Base-by-base conservation (phyloP, 768 basidiomycete genomes). In the Boletus coccyginus region DNA sequence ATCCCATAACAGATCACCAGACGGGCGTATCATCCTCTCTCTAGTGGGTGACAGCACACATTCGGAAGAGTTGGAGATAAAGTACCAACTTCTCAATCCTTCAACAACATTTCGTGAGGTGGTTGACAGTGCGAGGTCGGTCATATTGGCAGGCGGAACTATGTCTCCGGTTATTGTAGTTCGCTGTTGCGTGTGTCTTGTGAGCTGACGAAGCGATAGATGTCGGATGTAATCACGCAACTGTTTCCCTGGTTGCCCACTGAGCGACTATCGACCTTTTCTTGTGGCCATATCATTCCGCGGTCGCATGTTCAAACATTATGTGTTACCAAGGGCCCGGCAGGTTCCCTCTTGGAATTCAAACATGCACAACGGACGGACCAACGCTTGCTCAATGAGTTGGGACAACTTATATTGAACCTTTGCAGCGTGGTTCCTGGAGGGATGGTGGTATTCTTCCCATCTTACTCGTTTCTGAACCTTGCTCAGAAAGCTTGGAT, bases 61-160 rank as follows among this genome's bases (percentile, higher is more conserved):
- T 76, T 33, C 74, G 73, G 57, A 76, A 74, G 33, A 56, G 16
- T 76, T 90, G 6, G 85, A 88, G 56, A 74, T 98, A 50, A 93
- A 90, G 65, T 99, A 97, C 64, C 90, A 97, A 59, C 84, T 94
- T 19, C 81, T 99, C 24, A 98, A 98, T 65, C 95, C 97, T 2
- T 83, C 92, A 1, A 88, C 91, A 7, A 79, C 86, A 55, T 98
- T 98, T 66, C 76, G 79, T 52, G 89, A 92, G n/a, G 81, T 98
- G 7, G 83, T 92, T 1, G 85, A 93, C 19, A 77, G 79, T 27
- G 92, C 94, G 1, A 77, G 92, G 38, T 81, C 90, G 3, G 86
- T 98, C n/a, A 74, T 98, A 31, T 77, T 99, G 39, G 96, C 97
- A 9, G 96, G 96, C 10, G 96, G 96, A 6, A 99, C 96, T 0